Evolutionary conservation across 495 filamentous ascomycete genomes (phyloP).

Genomic region (Collariella sp.): DNA sequence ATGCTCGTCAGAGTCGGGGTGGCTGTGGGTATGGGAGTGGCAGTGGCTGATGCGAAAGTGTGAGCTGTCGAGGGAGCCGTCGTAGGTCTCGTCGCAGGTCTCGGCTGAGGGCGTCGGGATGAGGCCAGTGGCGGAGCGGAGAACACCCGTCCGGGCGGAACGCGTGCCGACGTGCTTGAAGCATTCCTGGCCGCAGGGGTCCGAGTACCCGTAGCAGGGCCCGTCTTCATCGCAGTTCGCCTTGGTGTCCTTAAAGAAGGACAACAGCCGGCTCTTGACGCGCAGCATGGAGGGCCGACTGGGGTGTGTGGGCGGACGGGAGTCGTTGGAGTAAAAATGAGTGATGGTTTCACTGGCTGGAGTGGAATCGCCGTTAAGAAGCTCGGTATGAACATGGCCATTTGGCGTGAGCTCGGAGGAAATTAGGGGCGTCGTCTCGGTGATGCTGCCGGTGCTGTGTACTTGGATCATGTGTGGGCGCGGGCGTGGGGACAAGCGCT

Average conservation of each 20-base stretch:
- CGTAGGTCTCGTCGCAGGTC: constrained; percentile 21
- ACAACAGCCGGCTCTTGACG: constrained; percentile 47
- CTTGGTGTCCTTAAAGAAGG: constrained; percentile 61
- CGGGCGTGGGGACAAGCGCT: constrained; percentile 20
- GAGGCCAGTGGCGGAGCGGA: constrained; percentile 19
- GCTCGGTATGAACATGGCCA: constrained; percentile 11
- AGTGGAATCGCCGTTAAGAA: neutral
- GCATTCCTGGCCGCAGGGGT: constrained; percentile 79
- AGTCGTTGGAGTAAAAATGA: constrained; percentile 7
- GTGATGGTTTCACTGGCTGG: constrained; percentile 7
- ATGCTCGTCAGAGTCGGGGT: constrained; percentile 5
- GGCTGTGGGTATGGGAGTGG: constrained; percentile 15
- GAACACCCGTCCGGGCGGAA: constrained; percentile 20
- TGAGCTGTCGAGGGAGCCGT: constrained; percentile 18
- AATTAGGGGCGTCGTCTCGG: constrained; percentile 28
- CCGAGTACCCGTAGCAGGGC: constrained; percentile 74
- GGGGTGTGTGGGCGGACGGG: neutral
- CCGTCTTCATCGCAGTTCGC: constrained; percentile 62
- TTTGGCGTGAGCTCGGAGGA: neutral
- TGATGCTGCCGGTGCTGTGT: constrained; percentile 4
- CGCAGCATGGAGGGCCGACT: constrained; percentile 40
- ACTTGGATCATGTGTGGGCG: constrained; percentile 18
- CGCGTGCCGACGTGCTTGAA: constrained; percentile 45
- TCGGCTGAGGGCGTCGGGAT: constrained; percentile 13
- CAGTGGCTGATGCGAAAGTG: constrained; percentile 23